A percentile compares a stretch with the other conserved stretches of the same genome.
Conservation (phyloP, 108 stramenopile genomes). For the Nitzschia inconspicua region DNA sequence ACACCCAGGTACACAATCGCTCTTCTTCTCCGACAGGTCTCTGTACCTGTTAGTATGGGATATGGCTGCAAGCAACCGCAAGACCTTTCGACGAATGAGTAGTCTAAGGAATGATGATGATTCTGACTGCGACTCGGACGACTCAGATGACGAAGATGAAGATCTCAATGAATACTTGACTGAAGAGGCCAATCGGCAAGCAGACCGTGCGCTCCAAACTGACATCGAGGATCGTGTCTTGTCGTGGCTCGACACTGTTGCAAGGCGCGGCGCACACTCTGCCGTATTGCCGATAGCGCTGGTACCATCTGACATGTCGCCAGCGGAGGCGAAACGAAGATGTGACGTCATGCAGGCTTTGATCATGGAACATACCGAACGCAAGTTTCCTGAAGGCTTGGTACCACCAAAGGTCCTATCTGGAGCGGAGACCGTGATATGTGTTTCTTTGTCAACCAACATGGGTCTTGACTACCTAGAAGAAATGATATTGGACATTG, state of each 20-base stretch:
- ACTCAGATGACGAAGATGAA: conserved; percentile 38
- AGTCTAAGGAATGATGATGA: conserved; percentile 12
- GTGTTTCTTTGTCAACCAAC: conserved; percentile 27
- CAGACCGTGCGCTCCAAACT: conserved; percentile 53
- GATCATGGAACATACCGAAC: conserved; percentile 43
- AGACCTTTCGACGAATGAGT: conserved; percentile 19
- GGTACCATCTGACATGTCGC: conserved; percentile 38
- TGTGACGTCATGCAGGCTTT: conserved; percentile 47
- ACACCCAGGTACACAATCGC: conserved; percentile 67
- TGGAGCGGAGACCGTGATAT: conserved; percentile 28
- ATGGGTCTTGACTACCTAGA: conserved; percentile 37
- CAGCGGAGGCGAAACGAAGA: conserved; percentile 36
- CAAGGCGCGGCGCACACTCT: conserved; percentile 45
- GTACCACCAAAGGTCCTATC: conserved; percentile 30
- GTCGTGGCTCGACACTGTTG: conserved; percentile 72
- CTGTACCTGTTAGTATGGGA: conserved; percentile 80
- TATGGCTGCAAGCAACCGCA: conserved; percentile 50
- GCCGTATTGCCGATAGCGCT: conserved; percentile 76
- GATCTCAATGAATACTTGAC: conserved; percentile 38
- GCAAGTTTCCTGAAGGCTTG: conserved; percentile 2
- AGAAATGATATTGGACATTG: conserved; percentile 40
- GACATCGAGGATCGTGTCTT: conserved; percentile 75
- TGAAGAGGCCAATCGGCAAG: conserved; percentile 45
- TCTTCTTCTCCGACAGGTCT: conserved; percentile 71
- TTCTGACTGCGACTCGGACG: conserved; percentile 5